These are phyloP conservation scores for Bruguiera hainesii DNA, from an alignment of 441 rosid genomes.

Conservation along the genomic window DNA sequence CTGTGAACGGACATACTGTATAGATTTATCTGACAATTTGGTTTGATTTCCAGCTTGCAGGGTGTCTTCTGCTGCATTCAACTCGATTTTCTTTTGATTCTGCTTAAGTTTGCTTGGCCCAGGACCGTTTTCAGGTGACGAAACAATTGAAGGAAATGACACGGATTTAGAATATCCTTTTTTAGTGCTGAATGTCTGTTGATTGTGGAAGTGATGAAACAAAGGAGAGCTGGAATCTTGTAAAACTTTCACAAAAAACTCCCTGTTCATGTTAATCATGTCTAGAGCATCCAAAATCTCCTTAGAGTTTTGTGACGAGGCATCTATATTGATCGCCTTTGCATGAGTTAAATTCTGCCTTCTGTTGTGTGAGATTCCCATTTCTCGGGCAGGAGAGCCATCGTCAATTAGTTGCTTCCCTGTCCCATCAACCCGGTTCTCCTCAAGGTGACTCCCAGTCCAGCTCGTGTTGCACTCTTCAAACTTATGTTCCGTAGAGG, in stretches of 20 bases:
- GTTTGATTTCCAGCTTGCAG: constrained; percentile 1
- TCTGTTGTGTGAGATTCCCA: constrained; percentile 21
- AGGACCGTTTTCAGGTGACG: constrained; percentile 22
- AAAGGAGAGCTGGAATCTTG: constrained; percentile 54
- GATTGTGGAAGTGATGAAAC: constrained; percentile 35
- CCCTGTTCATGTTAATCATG: constrained; percentile 52
- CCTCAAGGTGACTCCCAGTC: constrained; percentile 2
- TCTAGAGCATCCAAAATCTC: constrained; percentile 50
- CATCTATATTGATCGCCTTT: constrained; percentile 24
- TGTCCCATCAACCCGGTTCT: constrained; percentile 11
- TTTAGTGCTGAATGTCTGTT: constrained; percentile 30
- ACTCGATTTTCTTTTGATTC: constrained; percentile 7
- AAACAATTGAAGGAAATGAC: constrained; percentile 43
- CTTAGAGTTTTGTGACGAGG: constrained; percentile 31
- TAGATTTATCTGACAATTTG: constrained; percentile 10
- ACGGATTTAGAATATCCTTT: constrained; percentile 36
- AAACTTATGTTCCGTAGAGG: constrained; percentile 25
- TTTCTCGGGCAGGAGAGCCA: not conserved
- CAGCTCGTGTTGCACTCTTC: constrained; percentile 22
- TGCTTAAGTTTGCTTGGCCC: constrained; percentile 13
- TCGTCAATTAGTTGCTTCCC: constrained; percentile 15
- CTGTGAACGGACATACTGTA: constrained; percentile 24
- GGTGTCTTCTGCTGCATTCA: constrained; percentile 8
- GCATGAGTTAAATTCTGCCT: constrained; percentile 25
- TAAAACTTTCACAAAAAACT: constrained; percentile 43